These are phyloP conservation scores for Sorghum bicolor DNA, from an alignment of 176 grass and related monocot genomes.

Conservation along the genomic window DNA sequence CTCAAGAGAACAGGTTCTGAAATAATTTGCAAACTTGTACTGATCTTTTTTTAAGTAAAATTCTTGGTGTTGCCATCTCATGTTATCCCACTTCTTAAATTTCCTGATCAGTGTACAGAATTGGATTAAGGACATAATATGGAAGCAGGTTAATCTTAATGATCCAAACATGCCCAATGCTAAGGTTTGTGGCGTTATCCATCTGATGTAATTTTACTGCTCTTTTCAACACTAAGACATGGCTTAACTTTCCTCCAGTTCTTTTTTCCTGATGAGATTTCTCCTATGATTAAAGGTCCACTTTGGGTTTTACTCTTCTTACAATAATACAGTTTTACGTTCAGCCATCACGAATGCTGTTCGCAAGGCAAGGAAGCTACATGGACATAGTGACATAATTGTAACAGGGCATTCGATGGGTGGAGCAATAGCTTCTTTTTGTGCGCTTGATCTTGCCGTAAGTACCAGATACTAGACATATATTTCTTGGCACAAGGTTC, in stretches of 20 bases:
- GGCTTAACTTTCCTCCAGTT: background rate
- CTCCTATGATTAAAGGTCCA: constrained; percentile 50
- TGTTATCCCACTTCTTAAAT: constrained; percentile 2
- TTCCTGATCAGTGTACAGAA: constrained; percentile 59
- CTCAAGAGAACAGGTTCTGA: constrained; percentile 90
- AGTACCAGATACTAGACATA: background rate
- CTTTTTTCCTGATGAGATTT: background rate
- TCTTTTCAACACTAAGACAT: background rate
- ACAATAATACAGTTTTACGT: constrained; percentile 60
- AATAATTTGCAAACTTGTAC: background rate
- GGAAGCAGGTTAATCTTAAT: constrained; percentile 78
- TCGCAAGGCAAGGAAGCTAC: constrained; percentile 38
- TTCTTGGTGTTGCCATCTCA: background rate
- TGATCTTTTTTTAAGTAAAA: background rate
- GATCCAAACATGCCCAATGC: constrained; percentile 59
- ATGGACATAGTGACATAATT: constrained; percentile 39
- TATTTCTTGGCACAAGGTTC: background rate
- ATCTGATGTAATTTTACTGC: background rate
- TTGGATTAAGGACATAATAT: constrained; percentile 75
- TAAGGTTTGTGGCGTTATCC: constrained; percentile 31
- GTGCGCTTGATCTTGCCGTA: constrained; percentile 66
- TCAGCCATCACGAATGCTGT: constrained; percentile 46
- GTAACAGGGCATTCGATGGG: constrained; percentile 76
- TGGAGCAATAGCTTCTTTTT: constrained; percentile 65
- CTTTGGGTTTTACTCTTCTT: constrained; percentile 61